Conservation (phyloP, 208 protist genomes). For the Trypanosoma melophagium region DNA sequence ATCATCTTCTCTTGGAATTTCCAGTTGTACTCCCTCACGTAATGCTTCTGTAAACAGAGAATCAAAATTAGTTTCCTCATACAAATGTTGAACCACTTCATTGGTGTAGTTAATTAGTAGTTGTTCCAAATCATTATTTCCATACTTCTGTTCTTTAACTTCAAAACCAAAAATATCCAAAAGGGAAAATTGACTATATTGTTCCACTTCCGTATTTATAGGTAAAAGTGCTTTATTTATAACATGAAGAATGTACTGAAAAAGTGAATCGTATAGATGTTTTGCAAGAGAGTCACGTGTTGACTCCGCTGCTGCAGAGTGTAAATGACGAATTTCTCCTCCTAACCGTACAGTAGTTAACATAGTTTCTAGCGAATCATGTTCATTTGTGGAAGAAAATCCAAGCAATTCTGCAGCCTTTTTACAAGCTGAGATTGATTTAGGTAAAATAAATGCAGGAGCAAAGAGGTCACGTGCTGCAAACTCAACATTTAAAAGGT, state of each 20-base stretch:
- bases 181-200: conserved; percentile 5
- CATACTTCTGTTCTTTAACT: conserved; percentile 14
- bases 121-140: conserved; percentile 28
- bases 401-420: conserved; percentile 12
- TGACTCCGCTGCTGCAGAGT: conserved; percentile 18
- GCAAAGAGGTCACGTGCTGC: conserved; percentile 18
- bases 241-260: conserved; percentile 6
- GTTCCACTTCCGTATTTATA: not conserved
- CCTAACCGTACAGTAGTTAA: conserved; percentile 22
- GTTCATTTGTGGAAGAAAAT: conserved; percentile 7
- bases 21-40: conserved; percentile 23
- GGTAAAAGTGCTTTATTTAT: conserved; percentile 15
- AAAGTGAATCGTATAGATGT: conserved; percentile 26
- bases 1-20: not conserved
- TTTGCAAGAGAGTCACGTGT: conserved; percentile 19
- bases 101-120: conserved; percentile 31
- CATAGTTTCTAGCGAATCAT: conserved; percentile 4
- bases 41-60: conserved; percentile 9
- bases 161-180: conserved; percentile 35
- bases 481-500: conserved; percentile 74
- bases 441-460: conserved; percentile 6
- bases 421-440: conserved; percentile 6
- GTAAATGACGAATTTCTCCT: conserved; percentile 21
- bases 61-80: conserved; percentile 23
- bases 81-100: conserved; percentile 25